Base-by-base conservation (phyloP, 306 rosid species). In the Malus fusca region DNA sequence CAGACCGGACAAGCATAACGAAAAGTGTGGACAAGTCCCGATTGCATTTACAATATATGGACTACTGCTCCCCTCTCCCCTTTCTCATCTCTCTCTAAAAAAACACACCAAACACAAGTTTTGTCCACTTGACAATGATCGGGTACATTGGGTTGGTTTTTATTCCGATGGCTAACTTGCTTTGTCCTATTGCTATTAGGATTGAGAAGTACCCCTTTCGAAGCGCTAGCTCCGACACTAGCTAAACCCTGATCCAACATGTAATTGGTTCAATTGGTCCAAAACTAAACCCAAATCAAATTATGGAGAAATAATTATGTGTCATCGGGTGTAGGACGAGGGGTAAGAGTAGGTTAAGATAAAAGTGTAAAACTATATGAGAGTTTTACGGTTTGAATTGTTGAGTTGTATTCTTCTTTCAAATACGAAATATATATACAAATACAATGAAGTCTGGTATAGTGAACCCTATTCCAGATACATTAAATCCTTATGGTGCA, bases 1-100 rank as follows among this genome's bases (percentile, higher is more conserved):
- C 61, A 67, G 71, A 73, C 75, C 51, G 66, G 85, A 82, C 85
- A 77, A 77, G 43, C 75, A 37, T 73, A 82, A 73, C 85, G 78
- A 77, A 69, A 65, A 44, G 23, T 74, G 60, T 73, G 4, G 62
- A 61, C 52, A 73, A 55, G 48, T 73, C 68, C 22, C 78, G 14
- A 35, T 60, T 73, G 42, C 19, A 19, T 26, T 58, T 17, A 59
- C 55, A 51, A 51, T 18, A 0, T 5, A 51, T 51, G 21, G 18
- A 51, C 55, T 51, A 51, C 21, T 17, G 55, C 18, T 51, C 21
- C 55, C 55, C 8, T 15, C 55, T 48, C 55, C 55, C 53, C 55
- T 15, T 19, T 48, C 55, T 48, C 55, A 51, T 15, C 19, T 2
- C 8, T 51, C 8, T 15, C 55, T 2, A 5, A 51, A 48, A 51